A percentile compares a stretch with the other conserved stretches of the same genome.
phyloP scores from a whole-genome alignment of 352 stramenopile species.

The Paralagenidium karlingii region DNA sequence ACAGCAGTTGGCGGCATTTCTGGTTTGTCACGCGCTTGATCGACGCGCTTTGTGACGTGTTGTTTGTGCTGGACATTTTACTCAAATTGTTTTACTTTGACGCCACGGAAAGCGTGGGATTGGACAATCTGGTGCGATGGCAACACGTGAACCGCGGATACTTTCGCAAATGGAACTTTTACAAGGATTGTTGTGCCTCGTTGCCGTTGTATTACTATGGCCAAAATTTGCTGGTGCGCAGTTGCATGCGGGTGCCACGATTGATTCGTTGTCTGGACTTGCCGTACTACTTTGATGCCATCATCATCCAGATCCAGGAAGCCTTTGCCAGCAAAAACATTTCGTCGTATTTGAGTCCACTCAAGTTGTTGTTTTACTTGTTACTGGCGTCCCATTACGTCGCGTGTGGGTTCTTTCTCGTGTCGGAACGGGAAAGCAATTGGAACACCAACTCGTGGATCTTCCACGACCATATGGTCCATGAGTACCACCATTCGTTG shows the following conservation, averaged over 20 bases:
- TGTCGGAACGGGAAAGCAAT: constrained; percentile 44
- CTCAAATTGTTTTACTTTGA: constrained; percentile 55
- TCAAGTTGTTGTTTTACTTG: constrained; percentile 62
- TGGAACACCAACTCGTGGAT: constrained; percentile 41
- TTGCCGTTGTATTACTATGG: constrained; percentile 34
- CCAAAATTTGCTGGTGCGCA: constrained; percentile 12
- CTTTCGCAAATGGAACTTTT: constrained; percentile 23
- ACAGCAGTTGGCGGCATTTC: background rate
- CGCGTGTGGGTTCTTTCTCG: constrained; percentile 55
- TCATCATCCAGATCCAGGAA: constrained; percentile 61
- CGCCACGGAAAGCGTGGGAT: constrained; percentile 13
- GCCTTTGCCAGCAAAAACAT: constrained; percentile 49
- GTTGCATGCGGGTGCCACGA: constrained; percentile 35
- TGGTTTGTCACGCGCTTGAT: constrained; percentile 10
- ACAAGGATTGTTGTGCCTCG: constrained; percentile 42
- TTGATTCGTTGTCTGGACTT: constrained; percentile 38
- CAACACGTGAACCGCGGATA: constrained; percentile 1
- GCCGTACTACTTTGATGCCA: constrained; percentile 39
- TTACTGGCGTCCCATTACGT: constrained; percentile 44
- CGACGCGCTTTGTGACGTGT: constrained; percentile 35
- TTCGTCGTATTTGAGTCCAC: constrained; percentile 47
- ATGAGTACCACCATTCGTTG: constrained; percentile 34
- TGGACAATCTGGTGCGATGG: constrained; percentile 21
- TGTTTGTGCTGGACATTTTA: constrained; percentile 51
- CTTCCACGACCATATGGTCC: constrained; percentile 56